Base-by-base conservation (phyloP, 2,329 filamentous ascomycete genomes). In the Fusarium xyrophilum region DNA sequence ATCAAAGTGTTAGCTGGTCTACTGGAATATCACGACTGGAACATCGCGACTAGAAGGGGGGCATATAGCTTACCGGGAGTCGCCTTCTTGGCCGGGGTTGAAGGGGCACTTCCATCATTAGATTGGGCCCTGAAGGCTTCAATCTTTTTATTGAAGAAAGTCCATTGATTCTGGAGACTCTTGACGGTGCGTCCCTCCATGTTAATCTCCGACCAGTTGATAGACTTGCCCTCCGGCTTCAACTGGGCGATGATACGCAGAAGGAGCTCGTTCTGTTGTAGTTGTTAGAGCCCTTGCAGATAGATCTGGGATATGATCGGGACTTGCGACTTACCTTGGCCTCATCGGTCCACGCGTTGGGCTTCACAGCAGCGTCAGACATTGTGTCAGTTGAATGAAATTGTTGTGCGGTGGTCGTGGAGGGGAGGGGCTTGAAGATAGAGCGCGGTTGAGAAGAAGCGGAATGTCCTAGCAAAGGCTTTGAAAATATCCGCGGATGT, bases 181-280 rank as follows among this genome's bases (percentile, higher is more conserved):
- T 82, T 82, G 25, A 69, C 60, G 3, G 79, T 81, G 11, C 80
- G 78, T 0, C 77, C 78, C 1, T 77, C 76, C 73, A 82, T 79
- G 27, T 70, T 67, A 28, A 82, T 69, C 6, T 64, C 65, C 3
- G 63, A 58, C 79, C 79, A 82, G 46, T 79, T 77, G 65, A 81
- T 78, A 8, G 68, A 21, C 15, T 73, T 76, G 5, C 76, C 76
- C 5, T 77, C 75, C 0, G 75, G 70, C 43, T 75, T 77, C 27
- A 78, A 53, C 48, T 78, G 77, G 6, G 72, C 69, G 19, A 81
- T 71, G 56, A 81, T 73, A 10, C 78, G 77, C 3, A 81, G 64
- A 7, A 81, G 70, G 10, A 81, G 73, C 33, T 80, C 75, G 12
- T 71, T 72, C 80, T 81, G 15, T 53, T 23, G 19, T 35, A 10